Evolutionary conservation across 805 yeast species (phyloP), one percentile per base, ranked within the genome.

Genomic region (Tetrapisispora namnaoensis): DNA sequence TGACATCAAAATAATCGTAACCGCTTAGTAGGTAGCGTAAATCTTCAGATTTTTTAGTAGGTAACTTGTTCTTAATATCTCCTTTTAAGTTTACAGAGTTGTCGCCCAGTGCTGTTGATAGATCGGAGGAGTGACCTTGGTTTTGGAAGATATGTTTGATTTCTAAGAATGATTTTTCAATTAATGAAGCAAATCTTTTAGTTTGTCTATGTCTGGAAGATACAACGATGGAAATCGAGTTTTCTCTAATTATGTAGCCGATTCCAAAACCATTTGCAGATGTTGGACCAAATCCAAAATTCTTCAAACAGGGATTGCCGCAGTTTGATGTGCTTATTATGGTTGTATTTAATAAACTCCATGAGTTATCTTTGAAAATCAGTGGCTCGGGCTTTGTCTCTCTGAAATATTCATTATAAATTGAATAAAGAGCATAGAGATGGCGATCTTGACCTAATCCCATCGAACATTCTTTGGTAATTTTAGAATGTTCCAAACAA

Each of bases 361-460:
- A 89, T 28, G 96, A 95, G 9, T 78, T 71, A 65, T 89, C 95
- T 1, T 86, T 83, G 68, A 88, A 89, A 14, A 89, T 75, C 5
- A 80, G 70, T 7, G 96, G 96, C 45, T 87, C 70, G 22, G 72
- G 55, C 48, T 61, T 50, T 7, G 52, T 36, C 20, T 63, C 68
- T 8, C 56, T 60, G 39, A 52, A 62, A 17, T 49, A 51, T 44
- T 58, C 65, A 60, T 85, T 84, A 95, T 96, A 89, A 54, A 86
- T 82, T 58, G 93, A 86, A 61, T 84, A 86, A 42, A 89, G 70
- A 0, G 95, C 96, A 66, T 83, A 89, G 49, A 89, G 70, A 63
- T 89, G 96, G 59, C 97, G 79, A 63, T 89, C 97, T 58, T 86
- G 95, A n/a, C 96, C 96, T 45, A 80, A 72, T 16, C 96, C 96